Evolutionary conservation across 768 basidiomycete species (phyloP), one percentile per base, ranked within the genome.

Genomic region (Tulasnella sp.): DNA sequence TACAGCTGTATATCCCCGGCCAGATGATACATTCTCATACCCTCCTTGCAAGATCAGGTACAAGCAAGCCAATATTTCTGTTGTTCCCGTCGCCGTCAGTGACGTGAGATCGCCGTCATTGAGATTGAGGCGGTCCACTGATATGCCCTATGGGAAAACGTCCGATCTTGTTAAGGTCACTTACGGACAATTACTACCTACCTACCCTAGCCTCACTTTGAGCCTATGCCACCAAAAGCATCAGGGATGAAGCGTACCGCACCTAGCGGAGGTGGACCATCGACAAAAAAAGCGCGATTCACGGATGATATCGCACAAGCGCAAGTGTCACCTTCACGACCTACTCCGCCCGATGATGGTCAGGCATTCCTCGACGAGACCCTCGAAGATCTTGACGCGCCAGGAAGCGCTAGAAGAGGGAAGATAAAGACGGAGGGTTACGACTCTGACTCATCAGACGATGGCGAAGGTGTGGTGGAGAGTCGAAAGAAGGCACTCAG

Each of bases 361-460:
- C 52, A 48, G 21, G 59, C 54, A 2, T 61, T 61, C 49, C 24
- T 30, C 12, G 48, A 54, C 11, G 34, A 61, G 44, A 44, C 55
- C 5, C 43, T 50, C 17, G 56, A 42, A n/a, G 53, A 53, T 22
- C 53, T 64, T 21, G 63, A 64, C 21, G 52, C 53, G 21, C 79
- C 83, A 3, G 54, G 54, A 25, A 77, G 78, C 10, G 74, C 75
- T 22, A 74, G 73, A 60, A 79, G 84, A 17, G 83, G 87, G 21
- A 80, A 81, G 48, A 81, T 96, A 60, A 87, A 85, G 67, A 84
- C 78, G 17, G 90, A 90, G 54, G 83, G 93, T 15, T 97, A 96
- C 69, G 91, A 93, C 11, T 91, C 89, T 1, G 92, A 96, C 71
- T 93, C 92, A 2, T 92, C 82, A 59, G 90, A 94, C 67, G 92